Base-by-base conservation (phyloP, 1,284 basidiomycete genomes). In the Marasmius fiardii region DNA sequence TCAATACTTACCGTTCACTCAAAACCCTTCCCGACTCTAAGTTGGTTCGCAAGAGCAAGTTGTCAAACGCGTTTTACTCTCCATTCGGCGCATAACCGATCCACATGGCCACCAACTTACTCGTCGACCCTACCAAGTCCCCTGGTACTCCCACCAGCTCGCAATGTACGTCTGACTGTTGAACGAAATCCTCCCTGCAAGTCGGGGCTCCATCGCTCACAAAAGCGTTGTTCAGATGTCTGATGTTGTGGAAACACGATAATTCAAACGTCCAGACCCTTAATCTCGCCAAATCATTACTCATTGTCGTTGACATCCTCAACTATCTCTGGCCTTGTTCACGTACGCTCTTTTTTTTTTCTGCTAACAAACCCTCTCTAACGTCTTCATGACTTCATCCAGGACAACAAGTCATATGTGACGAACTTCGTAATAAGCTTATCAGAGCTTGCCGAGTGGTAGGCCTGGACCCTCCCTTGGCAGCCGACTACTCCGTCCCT, bases 321-420 rank as follows among this genome's bases (percentile, higher is more conserved):
- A 85, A 83, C 61, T 76, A 74, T 18, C 71, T 90, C 33, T 92
- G 88, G 88, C 87, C 86, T 3, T 89, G 83, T 64, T 71, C 74
- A 53, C 71, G 88, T 88, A 66, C 65, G 81, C 68, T n/a, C 49
- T 58, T 24, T 16, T 18, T 26, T 16, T 28, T 3, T 45, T 23
- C 24, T 53, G 16, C n/a, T 11, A 52, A 14, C 39, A 12, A 11
- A 52, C 21, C 48, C 18, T 10, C 49, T 45, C 21, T 52, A 44
- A 41, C 23, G 45, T 50, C 16, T 26, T 20, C 14, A 31, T 31
- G 4, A 4, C 10, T 10, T 31, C 10, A 4, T 50, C 47, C 52
- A 83, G 80, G 69, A 33, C 70, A 80, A 21, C 76, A 78, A 62
- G 65, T 64, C 50, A 76, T 77, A 54, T 74, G 73, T 59, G 71